Percentiles rank a stretch among this genome's conserved stretches.
phyloP scores from a whole-genome alignment of 257 asterid species.

The Nicotiana undulata region DNA sequence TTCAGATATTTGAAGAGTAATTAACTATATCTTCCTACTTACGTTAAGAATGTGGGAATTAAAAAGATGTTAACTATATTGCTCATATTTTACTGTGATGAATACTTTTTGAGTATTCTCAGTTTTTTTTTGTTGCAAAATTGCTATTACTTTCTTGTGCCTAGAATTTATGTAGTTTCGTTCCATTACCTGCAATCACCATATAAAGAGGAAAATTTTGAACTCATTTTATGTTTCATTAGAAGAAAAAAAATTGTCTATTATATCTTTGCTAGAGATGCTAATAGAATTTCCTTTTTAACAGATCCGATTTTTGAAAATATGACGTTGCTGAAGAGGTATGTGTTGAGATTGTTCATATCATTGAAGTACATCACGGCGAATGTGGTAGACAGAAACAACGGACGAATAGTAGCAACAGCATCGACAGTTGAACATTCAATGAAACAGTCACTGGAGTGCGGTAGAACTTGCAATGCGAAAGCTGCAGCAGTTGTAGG shows the following conservation, averaged over 20 bases:
- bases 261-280: not conserved
- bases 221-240: not conserved
- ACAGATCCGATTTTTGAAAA: constrained; percentile 6
- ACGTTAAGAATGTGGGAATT: not conserved
- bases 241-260: not conserved
- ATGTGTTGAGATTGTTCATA: constrained; percentile 65
- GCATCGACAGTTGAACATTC: constrained; percentile 74
- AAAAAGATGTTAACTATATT: not conserved
- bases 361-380: constrained; percentile 80
- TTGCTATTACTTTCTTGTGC: too few relatives aligned
- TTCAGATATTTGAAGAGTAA: not conserved
- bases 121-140: too few relatives aligned
- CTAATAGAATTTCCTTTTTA: not conserved
- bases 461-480: constrained; percentile 79
- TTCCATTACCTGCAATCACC: not conserved
- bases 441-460: constrained; percentile 57
- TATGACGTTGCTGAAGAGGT: constrained; percentile 69
- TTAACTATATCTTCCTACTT: not conserved
- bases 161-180: too few relatives aligned
- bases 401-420: constrained; percentile 58
- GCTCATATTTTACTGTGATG: not conserved
- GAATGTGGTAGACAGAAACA: constrained; percentile 71
- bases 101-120: not conserved
- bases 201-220: not conserved
- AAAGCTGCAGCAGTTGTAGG: constrained; percentile 85